Evolutionary conservation across 2,329 filamentous ascomycete species (phyloP).

Genomic region (Cladorrhinum sp.): DNA sequence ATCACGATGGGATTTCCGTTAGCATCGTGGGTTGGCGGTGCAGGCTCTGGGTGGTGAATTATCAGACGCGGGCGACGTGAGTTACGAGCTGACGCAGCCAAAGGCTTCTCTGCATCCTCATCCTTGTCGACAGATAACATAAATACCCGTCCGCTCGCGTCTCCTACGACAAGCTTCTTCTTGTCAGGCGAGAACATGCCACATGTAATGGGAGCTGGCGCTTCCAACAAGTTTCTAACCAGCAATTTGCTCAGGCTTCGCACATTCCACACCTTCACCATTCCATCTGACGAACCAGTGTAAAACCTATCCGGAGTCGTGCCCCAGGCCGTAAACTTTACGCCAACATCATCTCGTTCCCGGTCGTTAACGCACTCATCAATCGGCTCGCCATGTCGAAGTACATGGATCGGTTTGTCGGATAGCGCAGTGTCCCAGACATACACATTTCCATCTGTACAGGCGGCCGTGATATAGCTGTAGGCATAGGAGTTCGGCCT

Average conservation of each 20-base stretch:
- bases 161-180: slow-evolving; percentile 55
- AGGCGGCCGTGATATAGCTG: slow-evolving; percentile 58
- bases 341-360: slow-evolving; percentile 57
- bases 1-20: slow-evolving; percentile 22
- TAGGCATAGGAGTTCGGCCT: slow-evolving; percentile 50
- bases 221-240: slow-evolving; percentile 52
- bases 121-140: slow-evolving; percentile 49
- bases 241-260: slow-evolving; percentile 42
- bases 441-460: slow-evolving; percentile 60
- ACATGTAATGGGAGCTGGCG: slow-evolving; percentile 54
- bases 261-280: slow-evolving; percentile 62
- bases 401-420: slow-evolving; percentile 54
- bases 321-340: slow-evolving; percentile 64
- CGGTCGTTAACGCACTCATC: slow-evolving; percentile 43
- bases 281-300: slow-evolving; percentile 61
- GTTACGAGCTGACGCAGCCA: too few species aligned
- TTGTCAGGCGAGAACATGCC: slow-evolving; percentile 58
- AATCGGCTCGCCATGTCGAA: slow-evolving; percentile 50
- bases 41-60: slow-evolving; percentile 50
- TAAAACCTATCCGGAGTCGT: slow-evolving; percentile 56
- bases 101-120: too few species aligned
- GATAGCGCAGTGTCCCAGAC: slow-evolving; percentile 59
- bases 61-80: slow-evolving; percentile 45
- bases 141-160: slow-evolving; percentile 59
- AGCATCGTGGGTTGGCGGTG: slow-evolving; percentile 35